Evolutionary conservation across 2,329 filamentous ascomycete species (phyloP), one percentile per base, ranked within the genome.

Genomic region (Cordyceps cateniannulata): DNA sequence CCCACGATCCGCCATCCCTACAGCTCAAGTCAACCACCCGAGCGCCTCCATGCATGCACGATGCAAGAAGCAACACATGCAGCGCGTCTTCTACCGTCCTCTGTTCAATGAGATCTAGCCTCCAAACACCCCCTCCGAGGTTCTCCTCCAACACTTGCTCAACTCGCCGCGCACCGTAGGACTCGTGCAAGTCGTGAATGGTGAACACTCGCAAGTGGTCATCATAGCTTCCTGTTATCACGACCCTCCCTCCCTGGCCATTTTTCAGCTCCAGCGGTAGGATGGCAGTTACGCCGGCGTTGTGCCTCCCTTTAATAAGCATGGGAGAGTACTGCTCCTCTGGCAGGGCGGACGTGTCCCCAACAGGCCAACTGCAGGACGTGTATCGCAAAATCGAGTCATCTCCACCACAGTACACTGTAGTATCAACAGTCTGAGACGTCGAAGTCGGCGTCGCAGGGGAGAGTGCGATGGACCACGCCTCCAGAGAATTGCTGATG

Each of bases 161-260:
- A 1, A 76, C 72, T 50, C 75, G 77, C 54, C 75, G 73, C 57
- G 71, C 65, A 24, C 77, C 70, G 65, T 79, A 78, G 0, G 74
- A 73, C 29, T 68, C 65, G 45, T 75, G 67, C 2, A 75, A 71
- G 12, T 78, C 74, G 27, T 75, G 71, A 12, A 85, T 75, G 1
- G 80, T 72, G 53, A 89, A 81, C 1, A 96, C 78, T 14, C 93
- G 84, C 20, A 98, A 77, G 63, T 81, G 79, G 67, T 98, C 93
- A 68, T 98, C 95, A 69, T 98, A 99, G 69, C 91, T 96, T 4
- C 95, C 95, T 0, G 93, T 97, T 3, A 96, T 69, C 2, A 96
- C 73, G 5, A 95, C 69, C 4, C 80, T 77, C 1, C 79, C 78
- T 3, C 76, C 76, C 9, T 81, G 76, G 9, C 70, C 65, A 0